Conservation (phyloP, 1,139 yeast genomes). For the Pichia cactophila region DNA sequence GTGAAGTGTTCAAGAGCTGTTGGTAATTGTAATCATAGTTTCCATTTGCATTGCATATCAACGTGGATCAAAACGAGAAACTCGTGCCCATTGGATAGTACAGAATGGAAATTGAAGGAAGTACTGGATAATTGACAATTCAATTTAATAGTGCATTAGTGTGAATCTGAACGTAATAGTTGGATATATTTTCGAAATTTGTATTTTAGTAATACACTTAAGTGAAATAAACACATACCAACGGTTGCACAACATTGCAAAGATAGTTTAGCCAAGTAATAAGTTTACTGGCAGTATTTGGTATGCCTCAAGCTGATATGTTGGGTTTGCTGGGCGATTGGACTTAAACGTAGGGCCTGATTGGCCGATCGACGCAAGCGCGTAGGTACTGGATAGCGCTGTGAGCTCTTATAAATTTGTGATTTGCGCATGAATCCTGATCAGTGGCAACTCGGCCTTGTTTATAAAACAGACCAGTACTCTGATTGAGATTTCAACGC, state of each 20-base stretch:
- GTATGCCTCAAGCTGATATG: no score
- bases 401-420: no score
- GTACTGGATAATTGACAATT: constrained; percentile 30
- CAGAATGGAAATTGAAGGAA: constrained; percentile 83
- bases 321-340: no score
- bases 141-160: background rate
- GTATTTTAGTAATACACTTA: background rate
- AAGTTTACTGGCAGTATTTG: no score
- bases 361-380: no score
- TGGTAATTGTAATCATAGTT: constrained; percentile 94
- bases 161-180: background rate
- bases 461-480: background rate
- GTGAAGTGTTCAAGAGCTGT: constrained; percentile 93
- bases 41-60: constrained; percentile 91
- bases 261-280: no score
- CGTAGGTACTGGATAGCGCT: no score
- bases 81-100: constrained; percentile 94
- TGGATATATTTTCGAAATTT: background rate
- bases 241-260: no score
- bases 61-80: constrained; percentile 97
- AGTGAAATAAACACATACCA: no score
- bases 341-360: no score
- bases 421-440: no score
- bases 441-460: background rate
- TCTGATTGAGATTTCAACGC: no score